Conservation (phyloP, 1,139 yeast genomes). For the Blastobotrys ciferrii region DNA sequence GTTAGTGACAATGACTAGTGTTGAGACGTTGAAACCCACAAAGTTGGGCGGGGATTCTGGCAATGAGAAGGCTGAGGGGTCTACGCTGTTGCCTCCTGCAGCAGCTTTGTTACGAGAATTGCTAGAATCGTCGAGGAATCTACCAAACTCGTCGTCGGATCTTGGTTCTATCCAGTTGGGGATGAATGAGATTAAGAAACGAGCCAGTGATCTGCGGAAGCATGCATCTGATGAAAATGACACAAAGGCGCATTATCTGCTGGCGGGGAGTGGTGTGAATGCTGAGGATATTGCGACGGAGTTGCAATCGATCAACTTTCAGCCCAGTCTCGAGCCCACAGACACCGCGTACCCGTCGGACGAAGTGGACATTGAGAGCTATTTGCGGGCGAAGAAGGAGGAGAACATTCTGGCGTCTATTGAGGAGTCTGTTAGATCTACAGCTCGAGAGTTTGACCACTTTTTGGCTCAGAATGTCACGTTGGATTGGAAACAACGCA, state of each 20-base stretch:
- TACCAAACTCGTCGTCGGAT: conserved; percentile 63
- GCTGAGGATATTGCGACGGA: conserved; percentile 84
- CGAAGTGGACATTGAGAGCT: conserved; percentile 34
- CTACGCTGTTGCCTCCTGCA: conserved; percentile 41
- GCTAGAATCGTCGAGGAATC: conserved; percentile 65
- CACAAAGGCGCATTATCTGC: conserved; percentile 84
- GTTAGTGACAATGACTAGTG: conserved; percentile 10
- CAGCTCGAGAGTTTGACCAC: conserved; percentile 79
- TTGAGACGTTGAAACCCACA: conserved; percentile 7
- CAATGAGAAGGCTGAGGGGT: conserved; percentile 6
- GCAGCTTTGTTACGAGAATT: conserved; percentile 55
- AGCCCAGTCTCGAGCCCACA: conserved; percentile 29
- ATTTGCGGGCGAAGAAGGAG: conserved; percentile 65
- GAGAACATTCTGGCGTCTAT: conserved; percentile 81
- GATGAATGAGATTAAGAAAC: conserved; percentile 70
- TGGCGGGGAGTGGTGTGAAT: conserved; percentile 87
- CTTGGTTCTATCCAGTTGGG: conserved; percentile 74
- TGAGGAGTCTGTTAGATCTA: conserved; percentile 71
- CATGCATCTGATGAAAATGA: conserved; percentile 47
- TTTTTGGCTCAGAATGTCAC: conserved; percentile 71
- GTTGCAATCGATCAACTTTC: conserved; percentile 34
- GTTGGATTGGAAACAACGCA: conserved; percentile 79
- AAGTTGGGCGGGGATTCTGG: background rate
- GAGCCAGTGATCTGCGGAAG: conserved; percentile 61
- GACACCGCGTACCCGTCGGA: conserved; percentile 27